Conservation (phyloP, 805 yeast genomes). For the Candida vartiovaarae region DNA sequence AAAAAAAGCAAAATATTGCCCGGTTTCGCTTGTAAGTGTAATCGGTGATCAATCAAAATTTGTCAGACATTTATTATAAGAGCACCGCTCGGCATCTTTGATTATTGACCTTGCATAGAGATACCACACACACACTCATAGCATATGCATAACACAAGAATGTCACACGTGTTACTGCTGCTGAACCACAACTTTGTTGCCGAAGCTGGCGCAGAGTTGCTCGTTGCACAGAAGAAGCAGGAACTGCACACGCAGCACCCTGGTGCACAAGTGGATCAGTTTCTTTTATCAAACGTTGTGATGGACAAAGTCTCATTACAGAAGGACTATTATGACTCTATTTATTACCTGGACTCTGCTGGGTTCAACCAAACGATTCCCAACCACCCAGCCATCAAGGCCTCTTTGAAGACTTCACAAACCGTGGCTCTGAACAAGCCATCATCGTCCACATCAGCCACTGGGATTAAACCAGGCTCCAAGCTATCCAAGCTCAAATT, state of each 20-base stretch:
- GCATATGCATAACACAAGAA: neutral
- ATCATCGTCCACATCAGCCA: neutral
- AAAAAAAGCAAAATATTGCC: too few relatives aligned
- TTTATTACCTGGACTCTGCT: constrained; percentile 19
- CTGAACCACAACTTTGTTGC: constrained; percentile 22
- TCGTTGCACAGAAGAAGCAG: constrained; percentile 13
- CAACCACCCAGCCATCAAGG: constrained; percentile 19
- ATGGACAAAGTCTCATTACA: constrained; percentile 15
- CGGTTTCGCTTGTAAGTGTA: neutral
- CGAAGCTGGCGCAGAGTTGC: constrained; percentile 16
- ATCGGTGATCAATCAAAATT: neutral
- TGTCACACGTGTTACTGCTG: constrained; percentile 20
- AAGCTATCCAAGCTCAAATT: constrained; percentile 23
- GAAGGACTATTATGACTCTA: constrained; percentile 18
- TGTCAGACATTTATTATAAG: too few relatives aligned
- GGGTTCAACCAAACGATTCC: constrained; percentile 21
- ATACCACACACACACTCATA: neutral
- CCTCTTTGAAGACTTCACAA: constrained; percentile 10
- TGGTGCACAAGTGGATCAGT: constrained; percentile 17
- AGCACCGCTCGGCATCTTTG: too few relatives aligned
- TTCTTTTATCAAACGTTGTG: constrained; percentile 21
- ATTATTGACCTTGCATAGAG: neutral
- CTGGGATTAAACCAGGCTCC: constrained; percentile 15
- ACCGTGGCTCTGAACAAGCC: constrained; percentile 6
- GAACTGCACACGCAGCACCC: constrained; percentile 11